Base-by-base conservation (phyloP, 176 grass and related monocot species). In the Calamus simplicifolius region DNA sequence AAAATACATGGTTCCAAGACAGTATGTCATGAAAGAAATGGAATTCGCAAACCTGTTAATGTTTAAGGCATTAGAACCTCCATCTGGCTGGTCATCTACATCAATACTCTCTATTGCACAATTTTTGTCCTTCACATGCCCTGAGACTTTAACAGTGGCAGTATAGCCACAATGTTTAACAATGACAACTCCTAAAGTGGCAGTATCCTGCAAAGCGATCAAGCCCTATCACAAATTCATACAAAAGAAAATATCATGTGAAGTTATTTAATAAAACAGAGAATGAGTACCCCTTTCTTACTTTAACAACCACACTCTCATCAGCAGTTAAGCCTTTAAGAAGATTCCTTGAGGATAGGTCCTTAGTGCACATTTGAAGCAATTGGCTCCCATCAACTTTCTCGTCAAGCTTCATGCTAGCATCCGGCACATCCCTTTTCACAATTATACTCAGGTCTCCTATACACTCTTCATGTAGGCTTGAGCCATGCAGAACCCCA, bases 111-210 rank as follows among this genome's bases (percentile, higher is more conserved):
- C 48, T 18, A 29, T 71, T 29, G 48, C 52, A 77, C 68, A 52
- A 51, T 53, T 70, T 69, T 19, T 66, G n/a, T 67, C 68, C 49
- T 73, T 75, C 63, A 50, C 49, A 13, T 66, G 35, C 48, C 66
- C 75, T 59, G 67, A 82, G 76, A 98, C 88, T 23, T 69, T 98
- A 50, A 98, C 88, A 38, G 67, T 85, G 67, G 81, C 79, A 6
- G 79, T 93, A 80, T 93, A 98, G 69, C 94, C 94, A 49, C 94
- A 92, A 80, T 98, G 84, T 57, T 98, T 98, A 70, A 98, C 71
- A 80, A 93, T 89, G 64, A 98, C 94, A 50, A 81, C 78, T 63
- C 88, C 88, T 62, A 98, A 69, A 19, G 74, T 81, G 25, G 57
- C 75, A 43, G 81, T 65, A 71, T 98, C 94, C 94, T 98, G 76